Conservation (phyloP, 2,329 filamentous ascomycete species). For the Teratosphaeria gauchensis region DNA sequence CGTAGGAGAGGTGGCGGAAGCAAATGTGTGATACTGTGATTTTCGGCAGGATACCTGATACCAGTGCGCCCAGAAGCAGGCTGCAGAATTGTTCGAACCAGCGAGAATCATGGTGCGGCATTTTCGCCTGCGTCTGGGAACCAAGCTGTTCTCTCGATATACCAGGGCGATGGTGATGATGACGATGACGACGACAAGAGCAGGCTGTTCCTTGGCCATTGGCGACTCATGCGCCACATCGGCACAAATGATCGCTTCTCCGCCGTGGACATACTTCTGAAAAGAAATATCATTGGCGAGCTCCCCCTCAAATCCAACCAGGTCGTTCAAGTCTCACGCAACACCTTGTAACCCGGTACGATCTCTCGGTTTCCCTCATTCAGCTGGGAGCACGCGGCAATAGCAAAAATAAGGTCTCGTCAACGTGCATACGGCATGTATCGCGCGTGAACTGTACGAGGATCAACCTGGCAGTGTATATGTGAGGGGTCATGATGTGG, state of each 20-base stretch:
- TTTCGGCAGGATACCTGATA: not conserved
- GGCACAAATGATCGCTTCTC: not conserved
- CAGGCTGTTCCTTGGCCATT: not conserved
- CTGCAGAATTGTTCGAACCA: not conserved
- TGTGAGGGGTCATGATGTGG: not conserved
- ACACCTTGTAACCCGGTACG: not conserved
- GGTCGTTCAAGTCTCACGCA: not conserved
- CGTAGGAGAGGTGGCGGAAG: constrained; percentile 5
- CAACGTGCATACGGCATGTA: not conserved
- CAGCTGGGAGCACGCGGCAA: no score
- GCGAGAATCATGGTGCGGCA: not conserved
- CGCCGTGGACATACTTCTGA: not conserved
- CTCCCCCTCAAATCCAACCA: not conserved
- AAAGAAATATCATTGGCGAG: not conserved
- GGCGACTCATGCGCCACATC: not conserved
- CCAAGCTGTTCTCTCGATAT: not conserved
- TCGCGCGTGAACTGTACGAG: not conserved
- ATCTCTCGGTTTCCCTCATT: not conserved
- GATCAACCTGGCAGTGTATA: not conserved
- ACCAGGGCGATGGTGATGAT: not conserved
- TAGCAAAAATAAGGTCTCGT: not conserved
- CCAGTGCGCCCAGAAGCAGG: not conserved
- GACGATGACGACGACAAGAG: not conserved
- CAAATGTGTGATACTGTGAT: constrained; percentile 12
- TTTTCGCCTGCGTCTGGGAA: not conserved